phyloP scores from a whole-genome alignment of 2,329 filamentous ascomycete genomes.

The Penicillium sp. region DNA sequence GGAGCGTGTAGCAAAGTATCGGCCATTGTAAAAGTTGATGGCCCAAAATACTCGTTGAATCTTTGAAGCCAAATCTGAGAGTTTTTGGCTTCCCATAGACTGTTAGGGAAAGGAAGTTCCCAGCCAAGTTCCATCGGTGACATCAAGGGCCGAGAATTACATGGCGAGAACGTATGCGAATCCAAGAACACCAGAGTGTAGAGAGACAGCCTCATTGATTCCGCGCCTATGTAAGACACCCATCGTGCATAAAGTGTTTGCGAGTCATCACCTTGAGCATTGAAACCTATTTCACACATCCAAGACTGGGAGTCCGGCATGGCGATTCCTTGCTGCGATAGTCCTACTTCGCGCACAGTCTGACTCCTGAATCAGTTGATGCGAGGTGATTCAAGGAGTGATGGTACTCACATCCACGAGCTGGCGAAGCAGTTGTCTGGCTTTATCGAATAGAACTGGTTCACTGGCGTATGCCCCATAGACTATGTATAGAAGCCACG shows the following conservation, averaged over 20 bases:
- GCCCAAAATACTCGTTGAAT: conserved; percentile 14
- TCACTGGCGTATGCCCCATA: conserved; percentile 32
- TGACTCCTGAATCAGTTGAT: neutral
- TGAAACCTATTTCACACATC: conserved; percentile 1
- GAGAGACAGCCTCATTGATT: conserved; percentile 34
- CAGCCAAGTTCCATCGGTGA: conserved; percentile 36
- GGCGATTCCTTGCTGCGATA: conserved; percentile 26
- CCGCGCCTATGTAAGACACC: conserved; percentile 28
- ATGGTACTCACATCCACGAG: conserved; percentile 27
- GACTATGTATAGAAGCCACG: conserved; percentile 32
- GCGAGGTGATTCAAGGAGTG: too few relatives aligned
- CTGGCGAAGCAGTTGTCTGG: conserved; percentile 28
- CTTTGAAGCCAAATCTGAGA: conserved; percentile 27
- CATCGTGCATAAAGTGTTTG: conserved; percentile 24
- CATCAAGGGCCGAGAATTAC: conserved; percentile 30
- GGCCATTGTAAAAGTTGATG: neutral
- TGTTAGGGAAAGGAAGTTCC: conserved; percentile 32
- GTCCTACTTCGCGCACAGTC: conserved; percentile 28
- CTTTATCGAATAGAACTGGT: conserved; percentile 22
- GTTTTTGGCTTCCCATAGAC: conserved; percentile 33
- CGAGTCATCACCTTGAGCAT: conserved; percentile 7
- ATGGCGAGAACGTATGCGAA: conserved; percentile 30
- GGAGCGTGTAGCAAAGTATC: conserved; percentile 10
- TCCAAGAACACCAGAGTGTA: conserved; percentile 31
- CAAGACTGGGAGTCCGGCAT: conserved; percentile 17